Percentiles rank a stretch among this genome's conserved stretches.
Conservation (phyloP, 208 protist genomes). For the Trypanosoma congolense region DNA sequence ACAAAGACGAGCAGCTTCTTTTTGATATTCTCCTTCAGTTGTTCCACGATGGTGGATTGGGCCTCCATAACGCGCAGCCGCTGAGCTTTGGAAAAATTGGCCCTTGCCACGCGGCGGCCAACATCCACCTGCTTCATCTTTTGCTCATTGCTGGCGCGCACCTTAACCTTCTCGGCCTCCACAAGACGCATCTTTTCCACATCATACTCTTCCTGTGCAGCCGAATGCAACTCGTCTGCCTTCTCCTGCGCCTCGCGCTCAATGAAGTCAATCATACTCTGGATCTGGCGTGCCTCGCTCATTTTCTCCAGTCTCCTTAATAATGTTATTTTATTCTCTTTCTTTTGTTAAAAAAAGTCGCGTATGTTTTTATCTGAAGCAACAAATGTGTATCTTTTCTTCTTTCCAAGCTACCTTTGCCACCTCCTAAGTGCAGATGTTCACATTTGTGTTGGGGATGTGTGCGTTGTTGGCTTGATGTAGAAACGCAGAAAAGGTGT, state of each 20-base stretch:
- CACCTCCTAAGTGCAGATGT: too few relatives aligned
- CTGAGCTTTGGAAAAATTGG: conserved; percentile 84
- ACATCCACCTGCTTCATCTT: conserved; percentile 83
- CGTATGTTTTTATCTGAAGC: too few relatives aligned
- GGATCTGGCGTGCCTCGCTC: conserved; percentile 87
- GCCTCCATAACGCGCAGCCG: conserved; percentile 83
- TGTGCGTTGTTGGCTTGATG: too few relatives aligned
- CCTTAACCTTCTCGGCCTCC: conserved; percentile 83
- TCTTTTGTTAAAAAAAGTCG: too few relatives aligned
- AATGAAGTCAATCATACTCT: conserved; percentile 93
- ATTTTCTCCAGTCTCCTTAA: too few relatives aligned
- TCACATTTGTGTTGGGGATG: too few relatives aligned
- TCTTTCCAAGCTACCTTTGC: too few relatives aligned
- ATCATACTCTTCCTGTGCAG: conserved; percentile 88
- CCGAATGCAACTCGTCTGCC: conserved; percentile 82
- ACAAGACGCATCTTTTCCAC: conserved; percentile 87
- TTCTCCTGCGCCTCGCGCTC: conserved; percentile 90
- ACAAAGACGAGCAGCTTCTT: conserved; percentile 58
- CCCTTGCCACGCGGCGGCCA: conserved; percentile 70
- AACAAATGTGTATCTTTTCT: too few relatives aligned
- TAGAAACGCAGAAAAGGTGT: too few relatives aligned
- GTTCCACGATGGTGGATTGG: conserved; percentile 65
- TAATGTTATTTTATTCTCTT: too few relatives aligned
- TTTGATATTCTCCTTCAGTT: conserved; percentile 63
- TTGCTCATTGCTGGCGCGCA: conserved; percentile 66